Base-by-base conservation (phyloP, 208 protist species). In the Herpetomonas tarakana region DNA sequence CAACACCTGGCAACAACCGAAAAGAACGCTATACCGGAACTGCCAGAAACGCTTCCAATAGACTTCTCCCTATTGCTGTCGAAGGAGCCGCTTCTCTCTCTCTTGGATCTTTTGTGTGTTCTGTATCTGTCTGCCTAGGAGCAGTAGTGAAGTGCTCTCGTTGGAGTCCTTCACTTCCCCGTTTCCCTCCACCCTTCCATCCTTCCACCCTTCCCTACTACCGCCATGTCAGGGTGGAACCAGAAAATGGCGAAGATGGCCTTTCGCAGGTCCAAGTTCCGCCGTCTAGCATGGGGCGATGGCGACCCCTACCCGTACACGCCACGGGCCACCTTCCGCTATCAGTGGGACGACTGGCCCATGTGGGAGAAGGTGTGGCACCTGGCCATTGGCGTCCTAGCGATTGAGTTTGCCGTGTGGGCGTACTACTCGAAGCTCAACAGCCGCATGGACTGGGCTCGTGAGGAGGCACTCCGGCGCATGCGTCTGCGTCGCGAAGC, bases 241-340 rank as follows among this genome's bases (percentile, higher is more conserved):
- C 82, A 94, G 58, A 91, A 88, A 60, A 94, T 94, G 88, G 84
- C 88, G 74, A 91, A 88, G 61, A 92, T 90, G 84, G 88, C 88
- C 60, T 94, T 94, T 58, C 81, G 84, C 11, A 81, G 84, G 21
- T 91, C 83, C 39, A 91, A 91, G 69, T 94, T 94, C 58, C 84
- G 88, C 52, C 88, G 88, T 57, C 58, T 94, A 56, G 88, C 88
- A 4, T 94, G 88, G 85, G 88, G 88, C 11, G 88, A 94, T 52
- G 88, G 88, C 52, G 88, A 94, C 58, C 88, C 88, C 45, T 94
- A 94, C 53, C 88, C 88, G 19, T 94, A 94, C 66, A 94, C 88
- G 0, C 88, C 88, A 0, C 81, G 84, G n/a, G 88, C 88, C 38
- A 94, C 88, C 14, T 92, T 94, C 57, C 88, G 88, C 59, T 94